Evolutionary conservation across 2,329 filamentous ascomycete species (phyloP), one percentile per base, ranked within the genome.

Genomic region (Aspergillus sojae): DNA sequence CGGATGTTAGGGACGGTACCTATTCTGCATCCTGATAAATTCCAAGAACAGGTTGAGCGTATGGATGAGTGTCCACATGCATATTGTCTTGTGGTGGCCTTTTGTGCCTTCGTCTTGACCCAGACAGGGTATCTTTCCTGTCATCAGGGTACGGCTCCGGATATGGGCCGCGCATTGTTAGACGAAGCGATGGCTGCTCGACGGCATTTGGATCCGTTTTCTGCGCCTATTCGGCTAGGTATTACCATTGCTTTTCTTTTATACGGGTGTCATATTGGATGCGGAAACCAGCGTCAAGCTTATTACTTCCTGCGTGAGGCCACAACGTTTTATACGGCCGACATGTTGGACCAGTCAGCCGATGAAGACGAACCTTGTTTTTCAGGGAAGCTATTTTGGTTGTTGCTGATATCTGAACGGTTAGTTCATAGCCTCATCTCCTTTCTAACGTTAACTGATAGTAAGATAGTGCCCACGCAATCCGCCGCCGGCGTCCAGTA

Each of bases 231-330:
- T 5, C 68, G 68, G 1, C 65, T 67, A 16, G 73, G 68, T 7
- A 72, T 92, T 14, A 88, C 86, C 64, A 90, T 89, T 53, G 90
- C 88, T 65, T 91, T 89, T 75, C 91, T 93, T 74, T 75, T 92
- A 30, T 91, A 90, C 67, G 89, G 85, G 30, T 89, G 87, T 68
- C 85, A 88, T 74, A 88, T 89, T 67, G 87, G 85, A 16, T 79
- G 90, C 53, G 88, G 91, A 63, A 82, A 89, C 73, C 89, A 91
- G 73, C 86, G 90, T 65, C 89, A 88, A 76, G 90, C 89, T 1
- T 92, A 90, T 88, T 91, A 87, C 71, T 86, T 91, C 73, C 80
- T 92, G 11, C 85, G 90, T 26, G 90, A 93, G 76, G 89, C 89
- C 19, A 89, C 88, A 1, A 92, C 90, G 12, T 80, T 92, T 70